These are phyloP conservation scores for Erucastrum elatum DNA, from an alignment of 345 rosid genomes.

Conservation along the genomic window DNA sequence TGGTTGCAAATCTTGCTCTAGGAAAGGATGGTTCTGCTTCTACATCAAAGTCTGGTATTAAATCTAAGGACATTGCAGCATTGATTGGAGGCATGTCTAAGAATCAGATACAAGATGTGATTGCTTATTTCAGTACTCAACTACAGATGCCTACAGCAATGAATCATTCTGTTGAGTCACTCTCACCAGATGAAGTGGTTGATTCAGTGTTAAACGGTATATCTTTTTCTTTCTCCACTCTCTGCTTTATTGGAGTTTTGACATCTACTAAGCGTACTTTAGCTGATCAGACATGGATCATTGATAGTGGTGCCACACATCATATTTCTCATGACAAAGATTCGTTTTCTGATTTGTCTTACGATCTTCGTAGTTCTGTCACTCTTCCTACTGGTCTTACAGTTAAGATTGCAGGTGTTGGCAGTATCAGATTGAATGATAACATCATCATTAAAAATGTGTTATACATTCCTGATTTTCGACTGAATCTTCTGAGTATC, in stretches of 20 bases:
- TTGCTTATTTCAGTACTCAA: not conserved
- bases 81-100: not conserved
- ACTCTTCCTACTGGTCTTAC: not conserved
- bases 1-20: not conserved
- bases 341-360: accelerated
- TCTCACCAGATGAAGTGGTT: not conserved
- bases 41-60: not conserved
- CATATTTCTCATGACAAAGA: not conserved
- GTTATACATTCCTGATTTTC: not conserved
- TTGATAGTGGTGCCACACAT: not conserved
- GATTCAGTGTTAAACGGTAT: not conserved
- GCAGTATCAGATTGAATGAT: not conserved
- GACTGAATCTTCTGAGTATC: not conserved
- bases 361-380: not conserved
- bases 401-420: not conserved
- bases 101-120: not conserved
- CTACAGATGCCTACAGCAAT: not conserved
- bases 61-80: not conserved
- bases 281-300: not conserved
- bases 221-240: not conserved
- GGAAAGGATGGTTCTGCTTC: not conserved
- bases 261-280: not conserved
- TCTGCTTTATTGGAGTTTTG: not conserved
- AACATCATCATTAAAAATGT: not conserved
- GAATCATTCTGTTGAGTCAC: not conserved